Evolutionary conservation across 805 yeast genomes (phyloP), one percentile per base, ranked within the genome.

Genomic region (Komagataella kurtzmanii): DNA sequence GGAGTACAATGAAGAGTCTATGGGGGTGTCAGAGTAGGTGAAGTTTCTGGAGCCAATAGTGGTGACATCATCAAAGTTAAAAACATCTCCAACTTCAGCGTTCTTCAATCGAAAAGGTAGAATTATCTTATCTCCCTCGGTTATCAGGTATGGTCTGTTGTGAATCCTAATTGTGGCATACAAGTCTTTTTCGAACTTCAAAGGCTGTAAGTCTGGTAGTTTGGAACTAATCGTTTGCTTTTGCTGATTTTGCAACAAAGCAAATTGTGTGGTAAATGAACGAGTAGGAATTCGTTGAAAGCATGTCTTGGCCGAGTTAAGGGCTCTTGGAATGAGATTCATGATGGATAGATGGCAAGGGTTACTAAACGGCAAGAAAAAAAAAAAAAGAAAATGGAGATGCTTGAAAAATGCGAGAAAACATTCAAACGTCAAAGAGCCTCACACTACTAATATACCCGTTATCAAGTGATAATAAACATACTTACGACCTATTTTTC

Each of bases 121-220:
- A 21, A 81, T 76, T 50, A 93, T 77, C 57, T 74, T 77, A 65
- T 93, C 99, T 19, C 99, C 99, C 57, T 83, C 79, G 23, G 98
- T 89, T 17, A 93, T 93, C 55, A 93, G 71, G 61, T 87, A 89
- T 46, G 93, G 88, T 66, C 88, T 81, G 66, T 83, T 80, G 70
- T 88, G 93, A 44, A 93, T 77, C 58, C 79, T 81, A 57, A 91
- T 76, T 7, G 87, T 74, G 48, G 98, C 98, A 63, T 88, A 93
- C 36, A 91, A 67, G 55, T 78, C 79, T 54, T 79, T 77, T 49
- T 82, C 77, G 50, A 79, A 75, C 61, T 83, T 87, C 54, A 89
- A 69, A 2, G 88, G 82, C 0, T 79, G 66, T 51, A 81, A 65
- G 59, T 80, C 84, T 24, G 71, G 63, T 18, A 60, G 12, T 23